These are phyloP conservation scores for Syzygium jambos DNA, from an alignment of 345 rosid genomes.

Conservation along the genomic window DNA sequence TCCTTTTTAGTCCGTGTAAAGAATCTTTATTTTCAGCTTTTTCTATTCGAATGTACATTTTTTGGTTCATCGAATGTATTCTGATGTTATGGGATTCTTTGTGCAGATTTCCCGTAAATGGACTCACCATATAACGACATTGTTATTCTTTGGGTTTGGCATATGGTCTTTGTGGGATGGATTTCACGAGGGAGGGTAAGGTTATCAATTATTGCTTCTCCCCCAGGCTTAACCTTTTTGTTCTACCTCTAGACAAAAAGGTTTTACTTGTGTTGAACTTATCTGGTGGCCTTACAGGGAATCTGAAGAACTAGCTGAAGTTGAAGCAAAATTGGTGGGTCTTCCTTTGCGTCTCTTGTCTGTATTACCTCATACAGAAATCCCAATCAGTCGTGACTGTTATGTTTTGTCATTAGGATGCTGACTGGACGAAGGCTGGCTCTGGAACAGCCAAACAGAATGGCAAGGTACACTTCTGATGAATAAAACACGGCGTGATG, in stretches of 20 bases:
- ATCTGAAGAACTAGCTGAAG: constrained; percentile 80
- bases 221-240: not conserved
- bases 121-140: constrained; percentile 82
- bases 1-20: not conserved
- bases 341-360: not conserved
- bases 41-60: not conserved
- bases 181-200: constrained; percentile 62
- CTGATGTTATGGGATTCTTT: not conserved
- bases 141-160: constrained; percentile 77
- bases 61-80: not conserved
- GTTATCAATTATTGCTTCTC: not conserved
- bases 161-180: constrained; percentile 90
- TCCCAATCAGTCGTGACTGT: not conserved
- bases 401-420: constrained; percentile 35
- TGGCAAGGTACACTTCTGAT: constrained; percentile 36
- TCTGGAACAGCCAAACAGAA: constrained; percentile 30
- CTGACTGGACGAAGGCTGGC: constrained; percentile 56
- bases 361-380: not conserved
- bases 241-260: not conserved
- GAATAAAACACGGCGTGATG: not conserved
- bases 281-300: constrained; percentile 25
- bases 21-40: not conserved
- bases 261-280: not conserved
- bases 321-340: constrained; percentile 78
- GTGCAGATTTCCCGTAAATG: constrained; percentile 83